Base-by-base conservation (phyloP, 305 asterid species). In the Fraxinus paxiana region DNA sequence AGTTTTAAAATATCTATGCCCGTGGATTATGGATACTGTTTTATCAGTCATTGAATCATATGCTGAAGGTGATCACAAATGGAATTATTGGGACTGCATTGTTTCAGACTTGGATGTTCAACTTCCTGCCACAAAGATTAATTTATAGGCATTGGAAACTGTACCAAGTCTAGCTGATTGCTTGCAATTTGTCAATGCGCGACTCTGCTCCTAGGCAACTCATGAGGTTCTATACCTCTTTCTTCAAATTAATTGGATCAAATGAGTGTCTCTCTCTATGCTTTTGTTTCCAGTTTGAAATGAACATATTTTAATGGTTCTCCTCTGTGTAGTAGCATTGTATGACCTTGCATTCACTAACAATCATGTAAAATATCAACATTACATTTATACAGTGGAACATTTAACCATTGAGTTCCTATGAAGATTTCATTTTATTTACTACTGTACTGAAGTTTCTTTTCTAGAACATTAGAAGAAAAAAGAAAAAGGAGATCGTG, bases 81-180 rank as follows among this genome's bases (percentile, higher is more conserved):
- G 86, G 81, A 89, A 91, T 75, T 85, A 86, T 26, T 91, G 97
- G 95, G 91, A 92, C 77, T 80, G 84, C 38, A 77, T 22, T 83
- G 80, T 85, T 82, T 83, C 81, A 2, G 86, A 83, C 5, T 24
- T 90, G 85, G 89, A 91, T 85, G 76, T 92, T 83, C 83, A 87
- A 80, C 92, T 96, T 82, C 94, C 92, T 75, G 94, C 87, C 63
- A 80, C 87, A 34, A 89, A 92, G 85, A 48, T 91, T 86, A 88
- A 87, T 82, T 38, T 83, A 77, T 96, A 97, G 99, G 95, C 88
- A 9, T 83, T 96, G 90, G 88, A 86, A 84, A 91, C 93, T 18
- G 79, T 92, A 46, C 97, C 99, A 13, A 86, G 85, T 74, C 94
- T 94, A 48, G 91, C 97, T 1, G 94, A 96, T 82, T 91, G 96